Conservation (phyloP, 2,329 filamentous ascomycete species). For the Epichloe amarillans region DNA sequence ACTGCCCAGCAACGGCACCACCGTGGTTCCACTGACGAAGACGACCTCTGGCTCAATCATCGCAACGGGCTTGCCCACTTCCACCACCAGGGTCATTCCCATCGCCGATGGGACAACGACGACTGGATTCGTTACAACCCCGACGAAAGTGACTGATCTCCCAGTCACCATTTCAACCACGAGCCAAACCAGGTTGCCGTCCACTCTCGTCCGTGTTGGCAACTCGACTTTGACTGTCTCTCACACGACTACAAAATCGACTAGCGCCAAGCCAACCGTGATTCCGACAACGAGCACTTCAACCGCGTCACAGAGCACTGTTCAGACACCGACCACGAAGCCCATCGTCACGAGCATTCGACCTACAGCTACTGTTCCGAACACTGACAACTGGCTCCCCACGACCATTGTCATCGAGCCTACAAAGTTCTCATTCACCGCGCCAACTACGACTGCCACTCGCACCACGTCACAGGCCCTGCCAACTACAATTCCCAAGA, state of each 20-base stretch:
- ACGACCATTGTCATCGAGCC: slow-evolving; percentile 47
- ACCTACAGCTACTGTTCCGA: slow-evolving; percentile 29
- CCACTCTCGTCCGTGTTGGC: slow-evolving; percentile 1
- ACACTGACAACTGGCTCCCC: slow-evolving; percentile 37
- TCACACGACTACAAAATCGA: neutral
- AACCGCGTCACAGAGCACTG: slow-evolving; percentile 9
- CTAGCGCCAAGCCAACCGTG: neutral
- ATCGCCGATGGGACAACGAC: slow-evolving; percentile 5
- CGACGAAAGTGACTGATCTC: slow-evolving; percentile 1
- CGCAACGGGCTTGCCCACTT: neutral
- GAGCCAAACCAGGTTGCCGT: slow-evolving; percentile 1
- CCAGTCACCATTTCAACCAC: neutral
- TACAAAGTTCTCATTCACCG: slow-evolving; percentile 22
- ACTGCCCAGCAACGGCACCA: slow-evolving; percentile 6
- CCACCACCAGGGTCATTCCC: slow-evolving; percentile 3
- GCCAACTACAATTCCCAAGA: slow-evolving; percentile 55
- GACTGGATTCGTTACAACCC: neutral
- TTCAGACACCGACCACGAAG: slow-evolving; percentile 2
- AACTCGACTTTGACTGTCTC: slow-evolving; percentile 4
- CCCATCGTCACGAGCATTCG: slow-evolving; percentile 25
- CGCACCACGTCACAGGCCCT: slow-evolving; percentile 38
- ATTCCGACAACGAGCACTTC: slow-evolving; percentile 9
- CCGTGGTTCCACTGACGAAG: slow-evolving; percentile 5
- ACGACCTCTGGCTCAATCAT: slow-evolving; percentile 3
- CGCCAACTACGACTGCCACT: slow-evolving; percentile 19